These are phyloP conservation scores for Neocucurbitaria cava DNA, from an alignment of 2,329 filamentous ascomycete species.

Conservation along the genomic window DNA sequence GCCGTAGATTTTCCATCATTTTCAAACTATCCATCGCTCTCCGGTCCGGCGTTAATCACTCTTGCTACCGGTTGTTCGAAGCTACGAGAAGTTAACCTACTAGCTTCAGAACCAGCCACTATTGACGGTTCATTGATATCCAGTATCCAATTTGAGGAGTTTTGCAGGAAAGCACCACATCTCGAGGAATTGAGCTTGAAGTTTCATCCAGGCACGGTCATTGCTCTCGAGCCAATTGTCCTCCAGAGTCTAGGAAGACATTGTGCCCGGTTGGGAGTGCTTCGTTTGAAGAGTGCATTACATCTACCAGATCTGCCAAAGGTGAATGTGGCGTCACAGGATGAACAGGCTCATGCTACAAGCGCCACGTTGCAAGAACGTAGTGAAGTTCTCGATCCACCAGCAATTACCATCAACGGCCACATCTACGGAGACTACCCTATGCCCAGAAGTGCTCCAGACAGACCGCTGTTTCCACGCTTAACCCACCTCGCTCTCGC, in stretches of 20 bases:
- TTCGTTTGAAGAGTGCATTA: constrained; percentile 36
- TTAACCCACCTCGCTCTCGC: constrained; percentile 38
- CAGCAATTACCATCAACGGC: constrained; percentile 8
- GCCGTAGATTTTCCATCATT: constrained; percentile 34
- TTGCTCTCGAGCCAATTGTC: constrained; percentile 30
- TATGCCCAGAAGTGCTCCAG: neutral
- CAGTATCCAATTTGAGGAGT: constrained; percentile 33
- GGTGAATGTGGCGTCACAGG: neutral
- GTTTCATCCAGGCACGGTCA: constrained; percentile 33
- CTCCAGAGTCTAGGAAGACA: constrained; percentile 36
- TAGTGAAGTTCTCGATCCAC: neutral
- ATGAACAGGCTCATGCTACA: neutral
- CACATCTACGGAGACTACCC: neutral
- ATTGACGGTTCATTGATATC: constrained; percentile 40
- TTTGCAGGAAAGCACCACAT: constrained; percentile 32
- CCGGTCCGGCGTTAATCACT: constrained; percentile 26
- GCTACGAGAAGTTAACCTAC: constrained; percentile 35
- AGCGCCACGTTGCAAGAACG: neutral
- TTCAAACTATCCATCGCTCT: constrained; percentile 24
- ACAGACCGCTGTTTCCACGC: constrained; percentile 28
- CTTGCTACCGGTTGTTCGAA: constrained; percentile 31
- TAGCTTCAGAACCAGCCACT: constrained; percentile 31
- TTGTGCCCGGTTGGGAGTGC: constrained; percentile 31
- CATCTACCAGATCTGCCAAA: constrained; percentile 23
- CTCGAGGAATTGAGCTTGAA: constrained; percentile 35